phyloP scores from a whole-genome alignment of 2,329 filamentous ascomycete genomes.

The Truncatella angustata region DNA sequence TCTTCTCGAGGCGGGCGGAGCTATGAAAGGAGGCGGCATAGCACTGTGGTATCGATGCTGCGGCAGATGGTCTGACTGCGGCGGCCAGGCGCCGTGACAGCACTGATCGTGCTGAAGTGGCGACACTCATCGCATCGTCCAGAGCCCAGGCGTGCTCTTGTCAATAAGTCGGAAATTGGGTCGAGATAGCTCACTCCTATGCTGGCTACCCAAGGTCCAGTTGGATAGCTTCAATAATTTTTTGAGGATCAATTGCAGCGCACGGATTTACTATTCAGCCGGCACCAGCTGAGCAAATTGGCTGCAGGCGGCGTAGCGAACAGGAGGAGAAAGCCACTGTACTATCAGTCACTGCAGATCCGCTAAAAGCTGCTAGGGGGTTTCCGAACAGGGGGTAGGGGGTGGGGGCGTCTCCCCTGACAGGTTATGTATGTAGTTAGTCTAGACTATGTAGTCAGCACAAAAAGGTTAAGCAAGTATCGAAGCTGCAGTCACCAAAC shows the following conservation, averaged over 20 bases:
- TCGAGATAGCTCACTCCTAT: conserved; percentile 14
- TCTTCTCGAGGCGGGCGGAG: conserved; percentile 44
- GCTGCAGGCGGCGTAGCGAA: too few species aligned
- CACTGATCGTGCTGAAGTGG: conserved; percentile 53
- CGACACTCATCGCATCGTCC: conserved; percentile 51
- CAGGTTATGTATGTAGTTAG: too few species aligned
- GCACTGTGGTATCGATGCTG: conserved; percentile 28
- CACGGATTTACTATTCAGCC: conserved; percentile 9
- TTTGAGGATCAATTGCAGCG: neutral
- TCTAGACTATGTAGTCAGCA: too few species aligned
- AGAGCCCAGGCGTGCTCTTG: conserved; percentile 18
- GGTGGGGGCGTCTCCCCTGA: too few species aligned
- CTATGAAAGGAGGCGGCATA: conserved; percentile 47
- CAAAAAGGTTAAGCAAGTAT: too few species aligned
- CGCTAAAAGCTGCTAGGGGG: neutral
- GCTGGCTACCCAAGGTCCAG: conserved; percentile 15
- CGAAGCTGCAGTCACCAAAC: too few species aligned
- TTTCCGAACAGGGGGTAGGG: too few species aligned
- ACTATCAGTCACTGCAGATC: neutral
- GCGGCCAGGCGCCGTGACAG: conserved; percentile 48
- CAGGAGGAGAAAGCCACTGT: too few species aligned
- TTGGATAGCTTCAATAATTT: conserved; percentile 11
- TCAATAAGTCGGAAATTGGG: conserved; percentile 13
- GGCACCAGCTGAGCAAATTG: conserved; percentile 4
- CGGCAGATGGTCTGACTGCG: conserved; percentile 19